These are phyloP conservation scores for Solanum chmielewskii DNA, from an alignment of 257 asterid genomes.

Conservation along the genomic window DNA sequence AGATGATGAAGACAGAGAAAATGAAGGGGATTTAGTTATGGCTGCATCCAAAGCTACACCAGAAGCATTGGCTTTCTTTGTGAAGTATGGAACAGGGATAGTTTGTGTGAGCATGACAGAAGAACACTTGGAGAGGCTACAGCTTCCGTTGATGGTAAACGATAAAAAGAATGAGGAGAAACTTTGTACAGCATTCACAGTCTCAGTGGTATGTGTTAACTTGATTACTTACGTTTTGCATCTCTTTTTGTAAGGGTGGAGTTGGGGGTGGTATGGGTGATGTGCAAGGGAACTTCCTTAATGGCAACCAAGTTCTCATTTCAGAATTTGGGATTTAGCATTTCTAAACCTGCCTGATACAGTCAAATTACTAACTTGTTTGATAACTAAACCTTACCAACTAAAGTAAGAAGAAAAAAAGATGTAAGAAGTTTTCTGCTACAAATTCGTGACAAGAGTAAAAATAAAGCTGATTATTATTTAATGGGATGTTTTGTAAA, in stretches of 20 bases:
- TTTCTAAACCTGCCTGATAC: background rate
- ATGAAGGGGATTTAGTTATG: slow-evolving; percentile 96
- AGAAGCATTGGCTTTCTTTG: slow-evolving; percentile 96
- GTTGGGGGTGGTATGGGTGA: background rate
- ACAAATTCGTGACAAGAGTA: background rate
- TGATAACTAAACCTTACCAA: background rate
- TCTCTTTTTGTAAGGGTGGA: background rate
- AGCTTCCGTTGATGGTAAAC: slow-evolving; percentile 85
- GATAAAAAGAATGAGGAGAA: slow-evolving; percentile 89
- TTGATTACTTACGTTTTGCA: background rate
- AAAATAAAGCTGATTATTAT: background rate
- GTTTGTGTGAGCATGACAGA: slow-evolving; percentile 98
- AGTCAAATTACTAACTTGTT: background rate
- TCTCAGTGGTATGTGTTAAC: slow-evolving; percentile 72
- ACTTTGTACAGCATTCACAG: slow-evolving; percentile 83
- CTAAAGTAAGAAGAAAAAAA: background rate
- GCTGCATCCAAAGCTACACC: slow-evolving; percentile 93
- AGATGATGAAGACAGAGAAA: slow-evolving; percentile 96
- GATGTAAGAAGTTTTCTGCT: background rate
- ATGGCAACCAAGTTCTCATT: background rate
- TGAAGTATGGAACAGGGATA: slow-evolving; percentile 93
- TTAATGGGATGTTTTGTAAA: background rate
- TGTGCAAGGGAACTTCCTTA: background rate
- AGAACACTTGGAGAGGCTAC: slow-evolving; percentile 76
- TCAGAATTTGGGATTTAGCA: background rate